phyloP scores from a whole-genome alignment of 2,329 filamentous ascomycete species.

The Colletotrichum tofieldiae region DNA sequence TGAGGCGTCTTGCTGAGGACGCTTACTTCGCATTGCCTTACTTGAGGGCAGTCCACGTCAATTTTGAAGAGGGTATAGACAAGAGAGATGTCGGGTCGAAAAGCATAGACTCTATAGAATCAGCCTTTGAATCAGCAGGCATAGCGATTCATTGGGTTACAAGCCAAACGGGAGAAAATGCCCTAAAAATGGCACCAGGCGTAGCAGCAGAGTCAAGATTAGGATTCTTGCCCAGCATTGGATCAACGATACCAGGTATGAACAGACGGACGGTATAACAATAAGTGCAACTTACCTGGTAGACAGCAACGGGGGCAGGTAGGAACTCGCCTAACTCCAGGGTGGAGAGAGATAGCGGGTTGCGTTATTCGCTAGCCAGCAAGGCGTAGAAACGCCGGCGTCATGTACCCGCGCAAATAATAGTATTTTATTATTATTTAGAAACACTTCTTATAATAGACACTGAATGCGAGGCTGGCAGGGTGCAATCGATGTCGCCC shows the following conservation, averaged over 20 bases:
- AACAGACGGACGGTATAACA: not conserved
- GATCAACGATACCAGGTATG: not conserved
- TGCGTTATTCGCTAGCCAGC: not conserved
- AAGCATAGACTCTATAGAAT: not conserved
- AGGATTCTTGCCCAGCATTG: not conserved
- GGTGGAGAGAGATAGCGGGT: too few relatives aligned
- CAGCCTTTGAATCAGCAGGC: not conserved
- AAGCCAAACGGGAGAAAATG: too few relatives aligned
- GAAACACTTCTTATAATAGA: not conserved
- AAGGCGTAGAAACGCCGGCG: not conserved
- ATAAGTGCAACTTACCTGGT: not conserved
- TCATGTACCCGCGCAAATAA: not conserved
- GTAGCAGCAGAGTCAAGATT: not conserved
- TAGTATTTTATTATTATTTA: not conserved
- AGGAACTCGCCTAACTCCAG: not conserved
- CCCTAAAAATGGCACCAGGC: not conserved
- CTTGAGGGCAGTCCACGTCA: not conserved
- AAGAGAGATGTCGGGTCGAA: constrained; percentile 6
- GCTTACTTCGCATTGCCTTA: not conserved
- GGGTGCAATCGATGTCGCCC: not conserved
- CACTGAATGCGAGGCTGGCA: not conserved
- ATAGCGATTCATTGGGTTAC: constrained; percentile 16
- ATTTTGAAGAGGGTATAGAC: not conserved
- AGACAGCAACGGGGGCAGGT: not conserved
- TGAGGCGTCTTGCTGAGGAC: not conserved